Conservation (phyloP, 805 yeast genomes). For the Saccharomycopsis javanensis region DNA sequence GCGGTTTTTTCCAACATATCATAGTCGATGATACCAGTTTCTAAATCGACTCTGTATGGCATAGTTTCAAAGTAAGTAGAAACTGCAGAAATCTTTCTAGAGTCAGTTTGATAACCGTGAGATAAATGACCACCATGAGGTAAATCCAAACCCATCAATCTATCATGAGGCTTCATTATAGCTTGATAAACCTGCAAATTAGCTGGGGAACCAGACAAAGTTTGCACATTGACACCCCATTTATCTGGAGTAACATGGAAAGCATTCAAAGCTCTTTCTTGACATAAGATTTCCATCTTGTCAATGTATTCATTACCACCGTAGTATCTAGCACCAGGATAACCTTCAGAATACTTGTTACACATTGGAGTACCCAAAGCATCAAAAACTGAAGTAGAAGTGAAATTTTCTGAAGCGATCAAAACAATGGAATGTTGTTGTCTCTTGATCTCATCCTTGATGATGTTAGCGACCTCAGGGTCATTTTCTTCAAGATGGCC, state of each 20-base stretch:
- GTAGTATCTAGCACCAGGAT: constrained; percentile 95
- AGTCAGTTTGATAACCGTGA: constrained; percentile 90
- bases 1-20: constrained; percentile 80
- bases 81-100: constrained; percentile 81
- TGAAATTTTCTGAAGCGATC: constrained; percentile 94
- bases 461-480: constrained; percentile 75
- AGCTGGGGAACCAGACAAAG: constrained; percentile 95
- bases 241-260: constrained; percentile 63
- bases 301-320: constrained; percentile 97
- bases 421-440: constrained; percentile 87
- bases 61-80: constrained; percentile 94
- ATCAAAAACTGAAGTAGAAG: constrained; percentile 91
- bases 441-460: constrained; percentile 68
- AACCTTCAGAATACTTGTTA: constrained; percentile 96
- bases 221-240: constrained; percentile 98
- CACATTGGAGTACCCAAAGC: constrained; percentile 93
- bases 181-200: constrained; percentile 90
- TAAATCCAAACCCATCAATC: constrained; percentile 94
- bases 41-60: constrained; percentile 87
- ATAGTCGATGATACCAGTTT: constrained; percentile 87
- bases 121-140: constrained; percentile 98
- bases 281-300: constrained; percentile 82
- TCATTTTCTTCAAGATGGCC: constrained; percentile 61
- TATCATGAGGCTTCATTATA: constrained; percentile 76
- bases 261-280: constrained; percentile 81